These are phyloP conservation scores for Endocalyx cinctus DNA, from an alignment of 2,329 filamentous ascomycete genomes.

Conservation along the genomic window DNA sequence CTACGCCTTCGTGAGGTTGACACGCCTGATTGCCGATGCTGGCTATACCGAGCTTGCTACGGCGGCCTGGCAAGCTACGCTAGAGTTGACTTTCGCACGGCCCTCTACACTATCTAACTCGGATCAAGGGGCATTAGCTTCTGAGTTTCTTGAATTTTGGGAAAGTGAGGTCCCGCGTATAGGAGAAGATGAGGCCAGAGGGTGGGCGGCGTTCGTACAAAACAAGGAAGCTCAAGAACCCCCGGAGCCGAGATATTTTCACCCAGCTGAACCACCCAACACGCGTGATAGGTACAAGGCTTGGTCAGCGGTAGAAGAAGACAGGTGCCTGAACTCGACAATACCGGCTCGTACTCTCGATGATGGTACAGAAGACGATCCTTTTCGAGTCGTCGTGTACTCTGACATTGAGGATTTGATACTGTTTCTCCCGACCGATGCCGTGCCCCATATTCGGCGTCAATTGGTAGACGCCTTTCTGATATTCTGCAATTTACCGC, in stretches of 20 bases:
- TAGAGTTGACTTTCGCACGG: slow-evolving; percentile 67
- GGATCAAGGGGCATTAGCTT: slow-evolving; percentile 23
- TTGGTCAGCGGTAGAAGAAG: slow-evolving; percentile 53
- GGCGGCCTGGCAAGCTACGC: slow-evolving; percentile 75
- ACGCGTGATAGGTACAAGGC: slow-evolving; percentile 44
- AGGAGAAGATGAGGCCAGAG: slow-evolving; percentile 66
- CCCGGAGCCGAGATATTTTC: slow-evolving; percentile 32
- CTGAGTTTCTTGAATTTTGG: slow-evolving; percentile 71
- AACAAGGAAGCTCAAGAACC: slow-evolving; percentile 32
- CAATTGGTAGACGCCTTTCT: slow-evolving; percentile 67
- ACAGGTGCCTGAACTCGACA: slow-evolving; percentile 40
- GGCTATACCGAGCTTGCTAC: slow-evolving; percentile 75
- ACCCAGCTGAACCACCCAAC: slow-evolving; percentile 10
- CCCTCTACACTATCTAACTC: slow-evolving; percentile 34
- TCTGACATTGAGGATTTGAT: slow-evolving; percentile 67
- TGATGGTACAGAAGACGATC: slow-evolving; percentile 71
- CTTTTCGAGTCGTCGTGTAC: slow-evolving; percentile 76
- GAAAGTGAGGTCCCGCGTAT: slow-evolving; percentile 76
- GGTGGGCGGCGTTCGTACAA: slow-evolving; percentile 60
- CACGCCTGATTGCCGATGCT: slow-evolving; percentile 67
- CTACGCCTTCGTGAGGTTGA: slow-evolving; percentile 72
- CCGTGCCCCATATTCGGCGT: slow-evolving; percentile 30
- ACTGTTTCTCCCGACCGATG: slow-evolving; percentile 39
- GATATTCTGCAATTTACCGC: slow-evolving; percentile 62
- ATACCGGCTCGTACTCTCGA: slow-evolving; percentile 72